These are phyloP conservation scores for Primulina tabacum DNA, from an alignment of 257 asterid species.

Conservation along the genomic window DNA sequence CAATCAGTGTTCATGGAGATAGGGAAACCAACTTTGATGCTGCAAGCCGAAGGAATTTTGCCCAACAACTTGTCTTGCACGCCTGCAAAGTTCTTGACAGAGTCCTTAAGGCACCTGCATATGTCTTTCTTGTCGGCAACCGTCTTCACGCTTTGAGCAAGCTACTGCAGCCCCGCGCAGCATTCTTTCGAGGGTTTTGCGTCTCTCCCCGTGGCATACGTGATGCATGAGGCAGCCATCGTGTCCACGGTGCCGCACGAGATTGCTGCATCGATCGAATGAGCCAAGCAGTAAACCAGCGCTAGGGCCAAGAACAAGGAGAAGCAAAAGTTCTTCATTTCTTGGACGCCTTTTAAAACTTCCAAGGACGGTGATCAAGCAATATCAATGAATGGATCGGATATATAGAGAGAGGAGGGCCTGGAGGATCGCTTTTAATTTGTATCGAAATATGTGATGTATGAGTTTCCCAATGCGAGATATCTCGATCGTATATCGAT, in stretches of 20 bases:
- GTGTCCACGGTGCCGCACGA: neutral
- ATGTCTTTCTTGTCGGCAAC: neutral
- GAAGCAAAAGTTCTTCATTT: neutral
- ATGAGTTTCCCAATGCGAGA: neutral
- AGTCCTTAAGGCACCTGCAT: neutral
- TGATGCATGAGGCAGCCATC: neutral
- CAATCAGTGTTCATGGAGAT: neutral
- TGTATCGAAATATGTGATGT: neutral
- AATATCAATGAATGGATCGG: neutral
- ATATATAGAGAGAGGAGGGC: neutral
- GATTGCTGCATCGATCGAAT: neutral
- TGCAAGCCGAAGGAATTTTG: neutral
- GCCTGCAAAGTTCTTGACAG: neutral
- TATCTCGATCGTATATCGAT: neutral
- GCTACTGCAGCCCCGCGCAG: neutral
- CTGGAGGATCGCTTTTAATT: neutral
- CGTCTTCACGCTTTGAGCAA: neutral
- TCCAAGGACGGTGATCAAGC: neutral
- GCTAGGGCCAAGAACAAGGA: neutral
- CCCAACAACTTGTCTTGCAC: neutral
- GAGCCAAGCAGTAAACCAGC: neutral
- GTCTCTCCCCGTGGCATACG: neutral
- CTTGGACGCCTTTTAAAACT: neutral
- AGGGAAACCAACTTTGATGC: neutral
- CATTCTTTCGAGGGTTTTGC: neutral